These are phyloP conservation scores for Fennellomyces sp. DNA, from an alignment of 371 early-diverging fungal genomes.

Conservation along the genomic window DNA sequence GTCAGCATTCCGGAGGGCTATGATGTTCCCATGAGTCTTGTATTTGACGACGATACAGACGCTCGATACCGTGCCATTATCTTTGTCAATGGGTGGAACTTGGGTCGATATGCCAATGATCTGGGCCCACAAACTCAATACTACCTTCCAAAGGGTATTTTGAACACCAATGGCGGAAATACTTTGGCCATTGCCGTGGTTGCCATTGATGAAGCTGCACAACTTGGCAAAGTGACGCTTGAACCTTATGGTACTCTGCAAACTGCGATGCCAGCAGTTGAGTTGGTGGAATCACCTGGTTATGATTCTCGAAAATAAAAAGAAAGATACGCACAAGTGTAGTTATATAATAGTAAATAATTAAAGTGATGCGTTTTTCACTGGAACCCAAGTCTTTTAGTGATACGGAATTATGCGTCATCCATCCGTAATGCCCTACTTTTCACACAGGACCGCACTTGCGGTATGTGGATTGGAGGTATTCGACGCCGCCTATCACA, in stretches of 20 bases:
- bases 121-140: constrained; percentile 22
- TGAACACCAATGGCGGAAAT: constrained; percentile 23
- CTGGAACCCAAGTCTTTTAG: too few relatives aligned
- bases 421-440: too few relatives aligned
- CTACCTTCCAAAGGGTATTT: constrained; percentile 21
- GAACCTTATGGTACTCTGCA: constrained; percentile 13
- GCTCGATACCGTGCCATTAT: constrained; percentile 17
- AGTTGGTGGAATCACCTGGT: constrained; percentile 16
- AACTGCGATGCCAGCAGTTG: constrained; percentile 13
- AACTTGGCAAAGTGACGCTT: constrained; percentile 13
- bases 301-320: neutral
- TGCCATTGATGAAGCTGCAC: constrained; percentile 14
- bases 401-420: too few relatives aligned
- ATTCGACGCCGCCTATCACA: too few relatives aligned
- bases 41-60: constrained; percentile 9
- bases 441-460: too few relatives aligned
- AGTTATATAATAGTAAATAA: constrained; percentile 2
- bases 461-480: too few relatives aligned
- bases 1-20: constrained; percentile 16
- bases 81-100: constrained; percentile 30
- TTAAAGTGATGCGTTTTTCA: too few relatives aligned
- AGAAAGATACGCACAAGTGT: neutral
- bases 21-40: constrained; percentile 18
- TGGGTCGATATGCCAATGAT: constrained; percentile 27
- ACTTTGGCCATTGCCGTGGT: constrained; percentile 21